Percentiles rank a stretch among this genome's conserved stretches.
phyloP scores from a whole-genome alignment of 2,329 filamentous ascomycete genomes.

The Cladosporium sp. region DNA sequence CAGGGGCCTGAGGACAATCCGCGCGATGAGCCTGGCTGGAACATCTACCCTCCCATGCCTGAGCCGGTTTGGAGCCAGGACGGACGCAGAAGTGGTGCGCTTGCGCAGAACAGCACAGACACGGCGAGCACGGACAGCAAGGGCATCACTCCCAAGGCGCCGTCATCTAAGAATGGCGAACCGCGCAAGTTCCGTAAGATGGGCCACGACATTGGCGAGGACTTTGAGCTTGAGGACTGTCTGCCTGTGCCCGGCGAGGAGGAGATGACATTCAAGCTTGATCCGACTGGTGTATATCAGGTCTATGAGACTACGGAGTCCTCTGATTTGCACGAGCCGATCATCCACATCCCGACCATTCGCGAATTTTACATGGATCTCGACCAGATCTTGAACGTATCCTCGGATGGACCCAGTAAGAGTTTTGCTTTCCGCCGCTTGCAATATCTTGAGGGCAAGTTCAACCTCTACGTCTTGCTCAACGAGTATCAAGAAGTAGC shows the following conservation, averaged over 20 bases:
- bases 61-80: conserved; percentile 77
- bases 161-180: conserved; percentile 33
- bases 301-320: conserved; percentile 74
- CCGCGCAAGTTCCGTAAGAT: conserved; percentile 69
- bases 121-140: conserved; percentile 38
- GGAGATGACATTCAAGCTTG: conserved; percentile 74
- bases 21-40: conserved; percentile 78
- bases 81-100: conserved; percentile 29
- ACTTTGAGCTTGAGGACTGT: conserved; percentile 80
- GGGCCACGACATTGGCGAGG: conserved; percentile 85
- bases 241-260: conserved; percentile 70
- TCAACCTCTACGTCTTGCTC: conserved; percentile 87
- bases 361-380: conserved; percentile 96
- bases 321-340: conserved; percentile 64
- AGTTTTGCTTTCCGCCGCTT: conserved; percentile 94
- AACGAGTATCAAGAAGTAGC: conserved; percentile 98
- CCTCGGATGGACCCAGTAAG: conserved; percentile 92
- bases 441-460: conserved; percentile 95
- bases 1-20: conserved; percentile 85
- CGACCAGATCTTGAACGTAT: conserved; percentile 82
- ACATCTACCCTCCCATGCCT: conserved; percentile 86
- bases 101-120: conserved; percentile 20
- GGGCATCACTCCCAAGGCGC: conserved; percentile 26
- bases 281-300: conserved; percentile 85
- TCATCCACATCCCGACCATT: conserved; percentile 83